Evolutionary conservation across 805 yeast genomes (phyloP).

Genomic region (Yarrowia divulgata): DNA sequence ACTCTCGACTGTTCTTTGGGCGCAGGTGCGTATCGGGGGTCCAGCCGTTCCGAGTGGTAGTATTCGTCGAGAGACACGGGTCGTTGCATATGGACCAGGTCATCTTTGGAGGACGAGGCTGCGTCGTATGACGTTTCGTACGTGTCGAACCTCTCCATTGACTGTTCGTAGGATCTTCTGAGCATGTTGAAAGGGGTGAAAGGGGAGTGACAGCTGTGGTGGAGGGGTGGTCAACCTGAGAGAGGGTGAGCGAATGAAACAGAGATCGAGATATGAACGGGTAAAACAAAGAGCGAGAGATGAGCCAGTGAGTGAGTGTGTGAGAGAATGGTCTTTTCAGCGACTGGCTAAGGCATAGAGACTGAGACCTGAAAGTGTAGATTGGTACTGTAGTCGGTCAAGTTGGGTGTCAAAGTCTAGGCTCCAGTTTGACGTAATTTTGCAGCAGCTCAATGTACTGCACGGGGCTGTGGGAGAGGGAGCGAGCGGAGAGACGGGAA

Average conservation of each 20-base stretch:
- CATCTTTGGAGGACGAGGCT: conserved; percentile 3
- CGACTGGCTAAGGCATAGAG: too few species aligned
- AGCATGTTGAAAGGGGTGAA: conserved; percentile 1
- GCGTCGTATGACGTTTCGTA: conserved; percentile 7
- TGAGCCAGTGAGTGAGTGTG: too few species aligned
- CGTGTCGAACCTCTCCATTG: conserved; percentile 18
- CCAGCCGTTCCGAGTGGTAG: conserved; percentile 28
- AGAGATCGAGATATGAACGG: too few species aligned
- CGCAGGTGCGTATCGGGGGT: conserved; percentile 2
- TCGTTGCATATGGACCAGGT: conserved; percentile 5
- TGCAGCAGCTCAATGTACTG: background rate
- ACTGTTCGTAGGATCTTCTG: conserved; percentile 7
- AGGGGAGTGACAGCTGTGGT: background rate
- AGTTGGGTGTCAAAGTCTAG: background rate
- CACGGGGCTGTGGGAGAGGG: background rate
- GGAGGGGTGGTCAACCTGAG: background rate
- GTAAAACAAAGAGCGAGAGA: too few species aligned
- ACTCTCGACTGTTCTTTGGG: conserved; percentile 4
- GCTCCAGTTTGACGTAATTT: conserved; percentile 13
- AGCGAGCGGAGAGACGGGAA: too few species aligned
- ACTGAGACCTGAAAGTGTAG: too few species aligned
- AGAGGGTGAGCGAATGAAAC: too few species aligned
- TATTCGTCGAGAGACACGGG: conserved; percentile 16
- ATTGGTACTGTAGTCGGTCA: background rate
- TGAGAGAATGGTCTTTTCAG: too few species aligned